Evolutionary conservation across 73 alveolate genomes (phyloP), one percentile per base, ranked within the genome.

Genomic region (Tetrahymena thermophila): DNA sequence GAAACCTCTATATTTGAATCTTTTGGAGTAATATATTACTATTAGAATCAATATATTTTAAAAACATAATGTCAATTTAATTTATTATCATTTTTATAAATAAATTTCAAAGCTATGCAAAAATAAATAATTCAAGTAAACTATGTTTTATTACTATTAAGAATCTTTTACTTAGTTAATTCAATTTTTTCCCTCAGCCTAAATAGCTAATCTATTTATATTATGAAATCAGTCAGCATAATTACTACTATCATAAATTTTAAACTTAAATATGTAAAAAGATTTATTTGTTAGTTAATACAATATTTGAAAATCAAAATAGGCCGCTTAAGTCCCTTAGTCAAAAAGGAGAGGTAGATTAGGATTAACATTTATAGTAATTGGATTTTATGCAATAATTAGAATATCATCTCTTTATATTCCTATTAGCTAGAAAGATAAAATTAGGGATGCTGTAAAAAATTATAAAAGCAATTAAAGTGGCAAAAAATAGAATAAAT

Each of bases 341-440:
- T 37, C 44, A 34, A 35, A 84, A 85, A 96, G 99, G 94, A 95
- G 94, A 34, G 99, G 99, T 6, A 97, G 99, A 93, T 50, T 94
- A 10, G 99, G 99, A 10, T 94, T 97, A 56, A 93, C 98, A 34
- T 93, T 98, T 94, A 38, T 97, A 1, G 94, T 96, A 19, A 94
- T 97, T 35, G 99, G 99, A 10, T 97, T 96, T 8, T 97, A 98
- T 89, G 85, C 97, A 42, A 43, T 94, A 56, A 94, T 97, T 43
- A 97, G 98, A 35, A 96, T 98, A 25, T 95, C 94, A 15, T 95
- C 98, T 85, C 96, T 98, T 10, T 96, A 98, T 83, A 99, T 99
- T 23, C 98, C 97, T 19, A 84, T 95, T 35, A 94, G 94, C 40
- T 96, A 96, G 0, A 96, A 96, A 84, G 84, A 58, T 15, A 96